Percentiles rank a stretch among this genome's conserved stretches.
phyloP scores from a whole-genome alignment of 805 yeast genomes.

The Pichia occidentalis region DNA sequence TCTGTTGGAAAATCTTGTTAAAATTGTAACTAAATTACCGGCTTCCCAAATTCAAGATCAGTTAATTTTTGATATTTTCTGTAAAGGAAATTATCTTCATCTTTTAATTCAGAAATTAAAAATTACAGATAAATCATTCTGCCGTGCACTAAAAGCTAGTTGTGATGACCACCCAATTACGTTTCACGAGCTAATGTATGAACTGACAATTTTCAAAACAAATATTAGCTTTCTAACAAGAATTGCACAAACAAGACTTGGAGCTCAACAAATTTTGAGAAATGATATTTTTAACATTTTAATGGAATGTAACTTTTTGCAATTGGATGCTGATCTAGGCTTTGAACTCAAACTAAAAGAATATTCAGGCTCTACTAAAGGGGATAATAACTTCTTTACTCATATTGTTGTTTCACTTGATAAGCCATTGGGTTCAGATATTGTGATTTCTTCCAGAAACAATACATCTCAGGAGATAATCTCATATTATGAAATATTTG shows the following conservation, averaged over 20 bases:
- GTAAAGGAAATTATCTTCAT: constrained; percentile 58
- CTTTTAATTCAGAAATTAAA: constrained; percentile 61
- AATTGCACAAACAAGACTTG: constrained; percentile 67
- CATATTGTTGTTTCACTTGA: constrained; percentile 46
- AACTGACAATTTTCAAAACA: constrained; percentile 70
- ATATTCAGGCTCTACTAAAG: constrained; percentile 6
- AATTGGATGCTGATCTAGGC: constrained; percentile 77
- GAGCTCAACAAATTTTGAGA: constrained; percentile 72
- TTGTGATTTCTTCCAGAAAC: constrained; percentile 20
- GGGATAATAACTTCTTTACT: constrained; percentile 28
- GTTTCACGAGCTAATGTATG: constrained; percentile 56
- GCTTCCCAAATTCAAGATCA: constrained; percentile 46
- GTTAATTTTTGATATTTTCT: constrained; percentile 53
- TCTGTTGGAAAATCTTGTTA: constrained; percentile 48
- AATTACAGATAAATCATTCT: constrained; percentile 59
- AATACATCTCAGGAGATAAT: constrained; percentile 23
- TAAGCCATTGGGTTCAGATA: constrained; percentile 34
- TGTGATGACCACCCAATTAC: constrained; percentile 32
- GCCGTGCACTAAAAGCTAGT: constrained; percentile 25
- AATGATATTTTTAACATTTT: constrained; percentile 64
- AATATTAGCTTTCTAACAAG: constrained; percentile 62
- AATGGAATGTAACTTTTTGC: constrained; percentile 47
- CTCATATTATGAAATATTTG: constrained; percentile 59
- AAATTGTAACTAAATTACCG: constrained; percentile 42
- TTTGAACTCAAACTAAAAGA: constrained; percentile 31